Conservation (phyloP, 768 basidiomycete genomes). For the Imleria badia region DNA sequence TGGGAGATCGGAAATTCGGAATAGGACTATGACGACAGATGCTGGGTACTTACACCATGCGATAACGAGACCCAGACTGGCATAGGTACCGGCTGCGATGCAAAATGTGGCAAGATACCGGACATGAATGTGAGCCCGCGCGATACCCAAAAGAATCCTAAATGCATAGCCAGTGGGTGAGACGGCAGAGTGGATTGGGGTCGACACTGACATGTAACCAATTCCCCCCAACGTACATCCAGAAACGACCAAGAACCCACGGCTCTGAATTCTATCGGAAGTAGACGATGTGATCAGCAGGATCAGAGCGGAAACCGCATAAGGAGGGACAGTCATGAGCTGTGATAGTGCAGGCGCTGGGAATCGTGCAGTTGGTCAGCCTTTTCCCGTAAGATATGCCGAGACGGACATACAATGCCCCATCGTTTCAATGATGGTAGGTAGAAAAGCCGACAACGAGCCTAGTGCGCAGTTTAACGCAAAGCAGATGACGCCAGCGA, state of each 20-base stretch:
- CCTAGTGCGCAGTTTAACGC: conserved; percentile 48
- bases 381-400: too few relatives aligned
- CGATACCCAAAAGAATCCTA: conserved; percentile 36
- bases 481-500: conserved; percentile 49
- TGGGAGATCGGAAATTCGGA: neutral
- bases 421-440: conserved; percentile 54
- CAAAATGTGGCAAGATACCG: conserved; percentile 49
- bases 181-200: neutral
- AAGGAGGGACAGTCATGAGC: conserved; percentile 54
- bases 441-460: conserved; percentile 52
- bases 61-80: conserved; percentile 43
- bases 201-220: conserved; percentile 40
- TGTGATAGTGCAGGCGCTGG: conserved; percentile 46
- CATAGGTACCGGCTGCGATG: conserved; percentile 46
- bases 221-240: conserved; percentile 35
- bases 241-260: conserved; percentile 37
- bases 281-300: conserved; percentile 37
- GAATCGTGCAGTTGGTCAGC: conserved; percentile 1
- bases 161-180: neutral
- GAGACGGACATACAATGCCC: conserved; percentile 39
- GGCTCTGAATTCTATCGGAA: conserved; percentile 45
- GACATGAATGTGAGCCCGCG: conserved; percentile 30
- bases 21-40: neutral
- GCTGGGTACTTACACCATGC: conserved; percentile 44
- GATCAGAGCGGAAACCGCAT: conserved; percentile 42